Conservation (phyloP, 805 yeast genomes). For the Saturnispora diversa region DNA sequence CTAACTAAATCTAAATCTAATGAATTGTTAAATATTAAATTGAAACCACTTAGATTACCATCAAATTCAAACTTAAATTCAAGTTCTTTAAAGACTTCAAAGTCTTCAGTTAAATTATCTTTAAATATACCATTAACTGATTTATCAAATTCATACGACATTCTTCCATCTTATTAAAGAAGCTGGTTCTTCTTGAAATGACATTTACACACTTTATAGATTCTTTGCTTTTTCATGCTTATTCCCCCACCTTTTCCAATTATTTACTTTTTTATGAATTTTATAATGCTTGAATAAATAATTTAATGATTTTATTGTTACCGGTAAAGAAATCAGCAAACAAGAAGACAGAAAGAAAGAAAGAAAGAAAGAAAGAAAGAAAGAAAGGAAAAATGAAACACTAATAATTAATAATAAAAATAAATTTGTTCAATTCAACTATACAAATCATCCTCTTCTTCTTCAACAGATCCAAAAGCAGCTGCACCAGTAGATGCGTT, state of each 20-base stretch:
- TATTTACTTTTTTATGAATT: too few species aligned
- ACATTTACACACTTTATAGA: too few species aligned
- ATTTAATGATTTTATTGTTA: too few species aligned
- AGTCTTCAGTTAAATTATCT: constrained; percentile 5
- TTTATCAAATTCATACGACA: constrained; percentile 4
- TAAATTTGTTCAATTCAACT: constrained; percentile 20
- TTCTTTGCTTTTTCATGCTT: too few species aligned
- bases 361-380: not conserved
- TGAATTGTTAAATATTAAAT: constrained; percentile 4
- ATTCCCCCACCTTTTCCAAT: too few species aligned
- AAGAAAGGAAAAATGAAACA: constrained; percentile 2
- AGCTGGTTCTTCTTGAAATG: not conserved
- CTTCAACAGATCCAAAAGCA: constrained; percentile 44
- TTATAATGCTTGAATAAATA: too few species aligned
- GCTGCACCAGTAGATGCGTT: constrained; percentile 32
- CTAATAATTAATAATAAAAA: not conserved
- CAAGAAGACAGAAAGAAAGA: too few species aligned
- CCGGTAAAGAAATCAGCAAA: too few species aligned
- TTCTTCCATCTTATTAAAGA: constrained; percentile 2
- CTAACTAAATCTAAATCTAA: not conserved
- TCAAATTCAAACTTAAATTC: constrained; percentile 6
- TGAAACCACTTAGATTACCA: constrained; percentile 15
- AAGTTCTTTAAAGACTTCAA: constrained; percentile 6
- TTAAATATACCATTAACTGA: constrained; percentile 6
- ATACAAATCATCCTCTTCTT: constrained; percentile 40